Percentiles rank a stretch among this genome's conserved stretches.
These are phyloP conservation scores for Pelargonium cotyledonis DNA, from an alignment of 441 rosid species.

Conservation along the genomic window DNA sequence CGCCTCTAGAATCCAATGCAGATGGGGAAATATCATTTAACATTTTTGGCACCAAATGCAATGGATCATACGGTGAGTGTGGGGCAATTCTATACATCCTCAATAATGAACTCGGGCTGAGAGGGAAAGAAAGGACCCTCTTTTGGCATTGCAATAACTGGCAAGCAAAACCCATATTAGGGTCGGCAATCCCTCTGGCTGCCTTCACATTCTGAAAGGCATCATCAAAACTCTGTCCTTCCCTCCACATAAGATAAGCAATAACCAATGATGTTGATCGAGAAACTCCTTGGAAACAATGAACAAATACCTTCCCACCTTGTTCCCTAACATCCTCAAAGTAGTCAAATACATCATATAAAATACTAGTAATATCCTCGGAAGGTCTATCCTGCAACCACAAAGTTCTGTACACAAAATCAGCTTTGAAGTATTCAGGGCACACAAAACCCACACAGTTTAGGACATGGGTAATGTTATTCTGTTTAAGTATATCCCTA, in stretches of 20 bases:
- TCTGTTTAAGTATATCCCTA: slow-evolving; percentile 63
- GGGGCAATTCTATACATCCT: slow-evolving; percentile 88
- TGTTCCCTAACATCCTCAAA: slow-evolving; percentile 95
- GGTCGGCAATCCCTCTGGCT: slow-evolving; percentile 94
- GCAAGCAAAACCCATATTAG: slow-evolving; percentile 98
- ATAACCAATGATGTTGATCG: slow-evolving; percentile 94
- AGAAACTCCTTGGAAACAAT: slow-evolving; percentile 95
- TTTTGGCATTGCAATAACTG: slow-evolving; percentile 93
- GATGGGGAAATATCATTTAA: slow-evolving; percentile 72
- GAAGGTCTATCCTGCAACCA: slow-evolving; percentile 98
- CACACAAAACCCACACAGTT: slow-evolving; percentile 96
- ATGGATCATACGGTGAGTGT: slow-evolving; percentile 92
- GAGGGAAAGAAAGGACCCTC: slow-evolving; percentile 91
- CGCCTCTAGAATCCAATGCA: slow-evolving; percentile 91
- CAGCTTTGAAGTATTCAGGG: slow-evolving; percentile 87
- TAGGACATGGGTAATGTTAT: slow-evolving; percentile 79
- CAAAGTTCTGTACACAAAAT: slow-evolving; percentile 79
- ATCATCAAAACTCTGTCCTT: slow-evolving; percentile 95
- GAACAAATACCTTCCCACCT: slow-evolving; percentile 84
- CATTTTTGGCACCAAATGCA: slow-evolving; percentile 93
- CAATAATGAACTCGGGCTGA: slow-evolving; percentile 89
- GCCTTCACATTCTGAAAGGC: slow-evolving; percentile 94
- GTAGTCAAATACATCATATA: slow-evolving; percentile 93
- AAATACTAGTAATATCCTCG: slow-evolving; percentile 92
- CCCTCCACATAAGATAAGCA: slow-evolving; percentile 97